Percentiles rank a stretch among this genome's conserved stretches.
Evolutionary conservation across 345 rosid genomes (phyloP).

Genomic region (Eucalyptus globulus): DNA sequence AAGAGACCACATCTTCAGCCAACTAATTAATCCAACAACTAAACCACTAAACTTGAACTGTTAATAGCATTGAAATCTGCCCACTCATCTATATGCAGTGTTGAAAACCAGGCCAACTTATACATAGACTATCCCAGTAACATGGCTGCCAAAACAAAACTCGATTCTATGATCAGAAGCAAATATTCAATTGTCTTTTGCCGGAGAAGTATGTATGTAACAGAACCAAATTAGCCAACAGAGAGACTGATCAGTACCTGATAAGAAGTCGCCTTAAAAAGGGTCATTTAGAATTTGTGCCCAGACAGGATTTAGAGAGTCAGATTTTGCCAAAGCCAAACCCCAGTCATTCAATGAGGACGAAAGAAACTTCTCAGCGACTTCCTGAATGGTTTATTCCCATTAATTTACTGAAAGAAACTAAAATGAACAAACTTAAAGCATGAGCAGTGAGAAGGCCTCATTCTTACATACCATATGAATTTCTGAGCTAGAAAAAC

Average conservation of each 20-base stretch:
- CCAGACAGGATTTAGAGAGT: constrained; percentile 82
- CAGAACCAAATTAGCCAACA: background rate
- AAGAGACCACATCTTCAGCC: background rate
- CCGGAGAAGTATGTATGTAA: background rate
- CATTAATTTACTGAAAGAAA: background rate
- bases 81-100: background rate
- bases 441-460: background rate
- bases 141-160: background rate
- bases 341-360: constrained; percentile 79
- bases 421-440: background rate
- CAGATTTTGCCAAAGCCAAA: constrained; percentile 50
- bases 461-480: constrained; percentile 49
- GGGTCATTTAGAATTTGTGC: constrained; percentile 80
- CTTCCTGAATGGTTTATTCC: constrained; percentile 29
- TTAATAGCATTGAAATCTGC: background rate
- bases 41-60: background rate
- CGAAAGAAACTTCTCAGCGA: constrained; percentile 63
- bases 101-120: background rate
- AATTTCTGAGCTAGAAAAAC: constrained; percentile 54
- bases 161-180: background rate
- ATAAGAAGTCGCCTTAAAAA: constrained; percentile 71
- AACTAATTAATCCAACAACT: background rate
- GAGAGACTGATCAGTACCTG: constrained; percentile 30
- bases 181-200: background rate
- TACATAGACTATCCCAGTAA: background rate